Evolutionary conservation across 1,284 basidiomycete species (phyloP).

Genomic region (Ganoderma sp.): DNA sequence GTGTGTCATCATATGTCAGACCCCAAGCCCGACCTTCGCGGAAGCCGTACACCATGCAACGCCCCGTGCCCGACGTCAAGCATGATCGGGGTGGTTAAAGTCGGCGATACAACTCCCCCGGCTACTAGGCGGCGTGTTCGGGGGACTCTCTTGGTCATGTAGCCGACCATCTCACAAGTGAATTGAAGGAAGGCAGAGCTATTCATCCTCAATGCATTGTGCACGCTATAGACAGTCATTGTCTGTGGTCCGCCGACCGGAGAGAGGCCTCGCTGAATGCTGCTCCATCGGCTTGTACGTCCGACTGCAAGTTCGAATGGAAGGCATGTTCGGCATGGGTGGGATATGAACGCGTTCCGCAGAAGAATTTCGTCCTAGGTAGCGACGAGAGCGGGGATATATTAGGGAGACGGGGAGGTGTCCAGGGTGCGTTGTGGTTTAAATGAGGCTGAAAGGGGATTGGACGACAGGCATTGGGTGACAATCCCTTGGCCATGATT

Average conservation of each 20-base stretch:
- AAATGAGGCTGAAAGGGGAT: neutral
- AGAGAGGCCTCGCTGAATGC: neutral
- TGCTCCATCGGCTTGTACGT: neutral
- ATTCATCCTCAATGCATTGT: neutral
- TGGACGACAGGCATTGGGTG: conserved; percentile 1
- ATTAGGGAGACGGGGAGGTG: neutral
- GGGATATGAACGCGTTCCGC: neutral
- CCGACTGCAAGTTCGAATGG: neutral
- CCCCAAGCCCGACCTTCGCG: neutral
- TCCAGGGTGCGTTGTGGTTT: neutral
- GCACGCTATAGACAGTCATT: neutral
- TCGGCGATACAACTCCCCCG: neutral
- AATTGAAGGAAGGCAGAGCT: neutral
- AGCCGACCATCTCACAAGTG: neutral
- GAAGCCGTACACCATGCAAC: neutral
- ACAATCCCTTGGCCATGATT: neutral
- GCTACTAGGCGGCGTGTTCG: neutral
- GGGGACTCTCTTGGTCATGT: neutral
- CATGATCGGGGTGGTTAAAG: neutral
- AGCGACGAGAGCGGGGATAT: neutral
- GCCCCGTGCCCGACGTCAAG: neutral
- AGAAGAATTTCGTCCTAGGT: neutral
- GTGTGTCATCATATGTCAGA: conserved; percentile 1
- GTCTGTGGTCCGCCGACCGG: neutral
- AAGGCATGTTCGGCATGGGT: neutral